Percentiles rank a stretch among this genome's conserved stretches.
These are phyloP conservation scores for Globisporangium yorkense DNA, from an alignment of 352 stramenopile genomes.

Conservation along the genomic window DNA sequence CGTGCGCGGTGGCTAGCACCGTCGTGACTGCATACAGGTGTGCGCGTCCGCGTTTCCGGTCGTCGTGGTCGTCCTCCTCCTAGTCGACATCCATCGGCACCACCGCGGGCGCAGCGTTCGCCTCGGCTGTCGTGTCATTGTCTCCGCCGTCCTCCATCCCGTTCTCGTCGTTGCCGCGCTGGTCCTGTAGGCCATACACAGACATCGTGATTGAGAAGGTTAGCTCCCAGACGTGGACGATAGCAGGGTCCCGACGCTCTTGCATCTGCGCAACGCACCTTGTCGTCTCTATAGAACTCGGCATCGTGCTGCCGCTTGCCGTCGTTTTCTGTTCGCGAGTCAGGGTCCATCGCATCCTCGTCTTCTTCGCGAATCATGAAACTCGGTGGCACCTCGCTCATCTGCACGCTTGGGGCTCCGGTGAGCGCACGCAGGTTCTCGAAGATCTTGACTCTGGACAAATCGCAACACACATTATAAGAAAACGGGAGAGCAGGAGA, in stretches of 20 bases:
- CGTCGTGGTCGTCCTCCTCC: neutral
- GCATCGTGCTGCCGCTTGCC: slow-evolving; percentile 68
- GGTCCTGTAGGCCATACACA: slow-evolving; percentile 20
- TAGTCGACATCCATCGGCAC: slow-evolving; percentile 77
- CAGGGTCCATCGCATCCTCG: slow-evolving; percentile 62
- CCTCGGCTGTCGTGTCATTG: slow-evolving; percentile 20
- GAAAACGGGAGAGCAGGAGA: neutral
- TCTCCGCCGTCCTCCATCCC: slow-evolving; percentile 18
- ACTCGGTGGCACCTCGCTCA: slow-evolving; percentile 66
- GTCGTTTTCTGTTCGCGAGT: slow-evolving; percentile 67
- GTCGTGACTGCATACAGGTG: neutral
- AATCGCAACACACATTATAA: neutral
- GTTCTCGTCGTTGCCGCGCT: slow-evolving; percentile 50
- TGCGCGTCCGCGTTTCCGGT: neutral
- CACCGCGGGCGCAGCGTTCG: slow-evolving; percentile 56
- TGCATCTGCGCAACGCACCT: slow-evolving; percentile 21
- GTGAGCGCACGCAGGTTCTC: slow-evolving; percentile 71
- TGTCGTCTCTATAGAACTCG: slow-evolving; percentile 80
- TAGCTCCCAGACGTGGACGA: too few species aligned
- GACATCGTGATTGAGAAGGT: neutral
- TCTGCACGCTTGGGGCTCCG: slow-evolving; percentile 77
- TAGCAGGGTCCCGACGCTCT: neutral
- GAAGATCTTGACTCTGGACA: slow-evolving; percentile 71
- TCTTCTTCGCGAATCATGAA: slow-evolving; percentile 76
- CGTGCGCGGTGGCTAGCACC: neutral